These are phyloP conservation scores for Debaryomycetaceae sp. DNA, from an alignment of 1,139 yeast genomes.

Conservation along the genomic window DNA sequence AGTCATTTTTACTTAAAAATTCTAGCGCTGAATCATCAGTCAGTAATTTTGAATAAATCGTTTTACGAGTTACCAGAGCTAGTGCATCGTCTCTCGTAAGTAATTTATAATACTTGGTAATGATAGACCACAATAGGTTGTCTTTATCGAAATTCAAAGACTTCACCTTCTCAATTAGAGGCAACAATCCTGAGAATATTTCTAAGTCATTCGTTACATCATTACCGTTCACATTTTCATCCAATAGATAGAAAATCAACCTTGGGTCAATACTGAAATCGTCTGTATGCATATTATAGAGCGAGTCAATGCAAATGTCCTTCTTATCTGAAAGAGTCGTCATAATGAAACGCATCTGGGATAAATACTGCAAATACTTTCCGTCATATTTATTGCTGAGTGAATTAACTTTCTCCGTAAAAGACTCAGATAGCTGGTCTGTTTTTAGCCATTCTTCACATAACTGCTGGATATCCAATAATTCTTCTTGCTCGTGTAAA, in stretches of 20 bases:
- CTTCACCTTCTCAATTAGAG: background rate
- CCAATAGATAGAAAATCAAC: background rate
- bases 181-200: background rate
- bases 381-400: background rate
- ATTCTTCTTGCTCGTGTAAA: background rate
- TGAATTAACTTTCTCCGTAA: background rate
- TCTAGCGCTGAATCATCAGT: background rate
- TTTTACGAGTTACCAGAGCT: background rate
- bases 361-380: no score
- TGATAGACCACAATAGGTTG: background rate
- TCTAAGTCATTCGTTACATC: background rate
- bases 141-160: background rate
- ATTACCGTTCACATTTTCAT: background rate
- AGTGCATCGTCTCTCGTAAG: background rate
- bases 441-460: background rate
- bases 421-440: background rate
- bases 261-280: background rate
- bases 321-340: background rate
- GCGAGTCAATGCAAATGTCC: background rate
- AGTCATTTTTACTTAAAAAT: background rate
- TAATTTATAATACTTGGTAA: background rate
- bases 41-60: background rate
- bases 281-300: background rate
- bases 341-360: background rate
- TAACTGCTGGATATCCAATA: background rate